phyloP scores from a whole-genome alignment of 2,329 filamentous ascomycete genomes.

The Cladophialophora chaetospira region DNA sequence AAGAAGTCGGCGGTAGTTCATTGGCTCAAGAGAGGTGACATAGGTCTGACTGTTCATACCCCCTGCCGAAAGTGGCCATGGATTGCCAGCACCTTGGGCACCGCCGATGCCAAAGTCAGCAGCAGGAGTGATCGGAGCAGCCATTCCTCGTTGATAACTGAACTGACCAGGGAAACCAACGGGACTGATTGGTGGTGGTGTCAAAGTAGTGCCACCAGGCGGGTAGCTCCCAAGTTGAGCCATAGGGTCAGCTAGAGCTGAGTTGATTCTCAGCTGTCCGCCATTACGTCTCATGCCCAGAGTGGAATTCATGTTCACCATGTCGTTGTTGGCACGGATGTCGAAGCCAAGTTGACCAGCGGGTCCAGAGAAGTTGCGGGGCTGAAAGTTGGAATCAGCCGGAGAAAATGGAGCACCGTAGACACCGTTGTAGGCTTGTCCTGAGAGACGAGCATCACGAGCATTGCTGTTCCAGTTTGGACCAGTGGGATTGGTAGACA shows the following conservation, averaged over 20 bases:
- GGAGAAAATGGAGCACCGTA: constrained; percentile 28
- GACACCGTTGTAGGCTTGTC: constrained; percentile 26
- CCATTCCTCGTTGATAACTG: constrained; percentile 31
- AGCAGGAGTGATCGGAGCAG: constrained; percentile 25
- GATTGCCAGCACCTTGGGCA: constrained; percentile 24
- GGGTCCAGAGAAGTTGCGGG: constrained; percentile 21
- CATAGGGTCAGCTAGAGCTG: constrained; percentile 23
- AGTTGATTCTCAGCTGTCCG: constrained; percentile 26
- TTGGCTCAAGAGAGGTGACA: constrained; percentile 80
- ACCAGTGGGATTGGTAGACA: constrained; percentile 23
- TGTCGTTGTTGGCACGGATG: constrained; percentile 21
- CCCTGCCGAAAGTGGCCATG: constrained; percentile 41
- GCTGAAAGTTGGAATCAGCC: constrained; percentile 24
- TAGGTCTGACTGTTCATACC: constrained; percentile 70
- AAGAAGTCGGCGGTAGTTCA: constrained; percentile 93
- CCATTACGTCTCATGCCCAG: constrained; percentile 27
- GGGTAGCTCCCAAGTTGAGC: constrained; percentile 21
- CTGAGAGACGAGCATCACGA: constrained; percentile 27
- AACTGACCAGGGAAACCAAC: constrained; percentile 23
- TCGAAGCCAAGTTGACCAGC: constrained; percentile 24
- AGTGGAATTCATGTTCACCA: constrained; percentile 19
- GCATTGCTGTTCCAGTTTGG: constrained; percentile 18
- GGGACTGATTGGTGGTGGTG: constrained; percentile 28
- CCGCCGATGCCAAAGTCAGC: constrained; percentile 19
- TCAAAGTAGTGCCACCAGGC: constrained; percentile 20